Evolutionary conservation across 2,329 filamentous ascomycete genomes (phyloP).

Genomic region (Phoma sp.): DNA sequence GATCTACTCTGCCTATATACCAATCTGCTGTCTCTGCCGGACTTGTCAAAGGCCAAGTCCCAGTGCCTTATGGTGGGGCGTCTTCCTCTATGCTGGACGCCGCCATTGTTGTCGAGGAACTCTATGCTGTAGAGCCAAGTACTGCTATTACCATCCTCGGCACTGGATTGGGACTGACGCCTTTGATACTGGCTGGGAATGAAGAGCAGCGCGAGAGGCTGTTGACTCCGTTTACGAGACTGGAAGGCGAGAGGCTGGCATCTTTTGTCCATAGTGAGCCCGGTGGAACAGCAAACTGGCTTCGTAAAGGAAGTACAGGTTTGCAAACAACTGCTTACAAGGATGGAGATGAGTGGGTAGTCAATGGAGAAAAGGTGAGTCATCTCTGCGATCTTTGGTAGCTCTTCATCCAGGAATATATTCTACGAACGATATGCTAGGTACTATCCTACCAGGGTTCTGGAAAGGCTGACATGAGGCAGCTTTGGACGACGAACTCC

Average conservation of each 20-base stretch:
- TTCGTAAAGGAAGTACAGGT: slow-evolving; percentile 57
- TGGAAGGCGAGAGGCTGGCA: slow-evolving; percentile 56
- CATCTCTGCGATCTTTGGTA: not conserved
- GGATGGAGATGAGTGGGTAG: slow-evolving; percentile 59
- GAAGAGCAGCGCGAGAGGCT: slow-evolving; percentile 52
- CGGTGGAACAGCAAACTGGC: slow-evolving; percentile 58
- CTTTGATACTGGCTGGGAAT: slow-evolving; percentile 56
- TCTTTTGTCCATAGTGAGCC: slow-evolving; percentile 61
- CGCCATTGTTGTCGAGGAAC: slow-evolving; percentile 60
- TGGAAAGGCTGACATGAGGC: slow-evolving; percentile 1
- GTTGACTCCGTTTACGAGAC: slow-evolving; percentile 56
- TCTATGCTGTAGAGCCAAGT: slow-evolving; percentile 59
- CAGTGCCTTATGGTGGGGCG: slow-evolving; percentile 54
- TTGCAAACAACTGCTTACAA: slow-evolving; percentile 56
- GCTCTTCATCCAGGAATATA: too few species aligned
- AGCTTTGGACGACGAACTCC: slow-evolving; percentile 63
- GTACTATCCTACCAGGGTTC: not conserved
- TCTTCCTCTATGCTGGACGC: slow-evolving; percentile 55
- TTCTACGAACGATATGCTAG: too few species aligned
- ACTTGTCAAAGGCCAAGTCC: slow-evolving; percentile 57
- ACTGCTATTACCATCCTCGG: slow-evolving; percentile 58
- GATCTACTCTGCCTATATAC: slow-evolving; percentile 56
- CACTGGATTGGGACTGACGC: slow-evolving; percentile 60
- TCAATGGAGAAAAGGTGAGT: slow-evolving; percentile 60
- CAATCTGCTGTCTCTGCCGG: slow-evolving; percentile 52